Percentiles rank a stretch among this genome's conserved stretches.
Evolutionary conservation across 2,329 filamentous ascomycete species (phyloP).

Genomic region (Eurotiales sp.): DNA sequence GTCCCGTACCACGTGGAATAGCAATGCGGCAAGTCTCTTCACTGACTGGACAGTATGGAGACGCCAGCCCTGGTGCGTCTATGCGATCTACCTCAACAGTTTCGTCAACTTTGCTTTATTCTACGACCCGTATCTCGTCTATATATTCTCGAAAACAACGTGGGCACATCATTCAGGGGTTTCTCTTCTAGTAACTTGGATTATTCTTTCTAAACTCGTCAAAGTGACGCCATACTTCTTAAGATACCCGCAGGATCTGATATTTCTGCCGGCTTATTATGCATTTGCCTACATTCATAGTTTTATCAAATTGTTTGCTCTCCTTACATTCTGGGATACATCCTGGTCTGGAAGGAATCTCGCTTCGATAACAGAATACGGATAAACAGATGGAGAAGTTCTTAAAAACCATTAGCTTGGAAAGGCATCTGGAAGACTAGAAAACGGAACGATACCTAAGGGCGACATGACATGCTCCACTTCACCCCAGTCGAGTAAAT

Average conservation of each 20-base stretch:
- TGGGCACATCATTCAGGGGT: conserved; percentile 9
- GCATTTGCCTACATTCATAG: conserved; percentile 57
- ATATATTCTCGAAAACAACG: conserved; percentile 26
- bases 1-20: conserved; percentile 57
- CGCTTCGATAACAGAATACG: too few relatives aligned
- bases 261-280: conserved; percentile 49
- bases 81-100: conserved; percentile 54
- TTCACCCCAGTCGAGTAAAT: too few relatives aligned
- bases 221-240: conserved; percentile 55
- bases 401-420: too few relatives aligned
- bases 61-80: conserved; percentile 51
- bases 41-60: conserved; percentile 37
- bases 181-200: conserved; percentile 42
- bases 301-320: conserved; percentile 55
- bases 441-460: too few relatives aligned
- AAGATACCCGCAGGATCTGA: conserved; percentile 50
- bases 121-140: conserved; percentile 48
- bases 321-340: conserved; percentile 51
- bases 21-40: conserved; percentile 50
- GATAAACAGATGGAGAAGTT: too few relatives aligned
- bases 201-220: conserved; percentile 54
- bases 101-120: conserved; percentile 56
- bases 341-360: conserved; percentile 43
- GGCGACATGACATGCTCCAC: too few relatives aligned
- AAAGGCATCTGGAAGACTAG: too few relatives aligned